A percentile compares a stretch with the other conserved stretches of the same genome.
phyloP scores from a whole-genome alignment of 805 yeast species.

The Schizosaccharomyces lindneri region DNA sequence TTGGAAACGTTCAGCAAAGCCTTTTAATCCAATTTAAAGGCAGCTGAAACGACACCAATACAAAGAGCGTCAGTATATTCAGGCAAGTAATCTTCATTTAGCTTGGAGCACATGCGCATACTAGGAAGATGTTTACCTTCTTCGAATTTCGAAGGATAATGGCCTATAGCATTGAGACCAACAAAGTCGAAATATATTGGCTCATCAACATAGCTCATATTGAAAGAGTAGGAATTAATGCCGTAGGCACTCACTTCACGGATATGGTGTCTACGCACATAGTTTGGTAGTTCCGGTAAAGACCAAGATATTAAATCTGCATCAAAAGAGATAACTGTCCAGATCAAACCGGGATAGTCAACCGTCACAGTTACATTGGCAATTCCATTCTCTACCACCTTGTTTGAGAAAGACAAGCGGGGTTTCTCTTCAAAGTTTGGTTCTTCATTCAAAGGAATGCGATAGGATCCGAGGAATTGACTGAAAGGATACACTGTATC shows the following conservation, averaged over 20 bases:
- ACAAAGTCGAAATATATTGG: background rate
- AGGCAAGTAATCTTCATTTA: background rate
- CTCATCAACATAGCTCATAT: background rate
- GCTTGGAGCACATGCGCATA: background rate
- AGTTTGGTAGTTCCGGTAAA: background rate
- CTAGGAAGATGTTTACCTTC: background rate
- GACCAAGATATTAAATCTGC: background rate
- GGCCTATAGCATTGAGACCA: background rate
- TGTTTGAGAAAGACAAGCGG: background rate
- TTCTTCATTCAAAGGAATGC: background rate
- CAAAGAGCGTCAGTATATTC: background rate
- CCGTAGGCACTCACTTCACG: conserved; percentile 2
- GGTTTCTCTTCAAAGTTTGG: background rate
- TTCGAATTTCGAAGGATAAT: background rate
- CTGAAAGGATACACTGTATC: conserved; percentile 1
- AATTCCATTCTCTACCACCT: background rate
- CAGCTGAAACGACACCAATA: background rate
- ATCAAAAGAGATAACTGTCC: conserved; percentile 1
- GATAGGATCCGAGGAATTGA: background rate
- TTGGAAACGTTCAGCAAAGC: background rate
- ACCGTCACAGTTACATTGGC: background rate
- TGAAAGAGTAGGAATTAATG: background rate
- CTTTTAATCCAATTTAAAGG: background rate
- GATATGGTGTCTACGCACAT: background rate
- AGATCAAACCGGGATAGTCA: background rate